A percentile compares a stretch with the other conserved stretches of the same genome.
These are phyloP conservation scores for Moesziomyces sp. DNA, from an alignment of 1,284 basidiomycete species.

Conservation along the genomic window DNA sequence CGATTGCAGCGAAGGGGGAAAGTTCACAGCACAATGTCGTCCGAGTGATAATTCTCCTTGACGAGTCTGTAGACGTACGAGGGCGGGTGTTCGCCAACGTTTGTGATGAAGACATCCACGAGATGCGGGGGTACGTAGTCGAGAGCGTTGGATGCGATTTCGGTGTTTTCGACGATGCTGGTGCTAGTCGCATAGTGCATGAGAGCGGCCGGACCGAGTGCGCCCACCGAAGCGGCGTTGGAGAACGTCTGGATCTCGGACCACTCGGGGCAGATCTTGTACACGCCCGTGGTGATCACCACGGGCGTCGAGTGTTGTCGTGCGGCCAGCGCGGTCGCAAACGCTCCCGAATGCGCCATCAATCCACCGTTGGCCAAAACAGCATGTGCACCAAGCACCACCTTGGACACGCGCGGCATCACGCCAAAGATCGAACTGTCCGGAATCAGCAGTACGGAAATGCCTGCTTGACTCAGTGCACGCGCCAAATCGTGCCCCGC, in stretches of 20 bases:
- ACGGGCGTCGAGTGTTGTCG: constrained; percentile 90
- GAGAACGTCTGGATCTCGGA: constrained; percentile 72
- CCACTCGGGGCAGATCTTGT: constrained; percentile 94
- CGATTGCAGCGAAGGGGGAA: neutral
- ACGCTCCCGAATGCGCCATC: constrained; percentile 85
- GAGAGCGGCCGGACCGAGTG: constrained; percentile 71
- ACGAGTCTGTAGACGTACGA: constrained; percentile 67
- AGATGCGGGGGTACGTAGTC: constrained; percentile 93
- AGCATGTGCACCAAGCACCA: constrained; percentile 89
- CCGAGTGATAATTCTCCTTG: constrained; percentile 64
- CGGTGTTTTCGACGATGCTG: constrained; percentile 81
- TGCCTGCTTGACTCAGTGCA: constrained; percentile 77
- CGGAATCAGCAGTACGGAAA: constrained; percentile 93
- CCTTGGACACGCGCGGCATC: constrained; percentile 96
- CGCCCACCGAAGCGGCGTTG: constrained; percentile 6
- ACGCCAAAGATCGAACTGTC: constrained; percentile 94
- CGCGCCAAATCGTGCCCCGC: constrained; percentile 84
- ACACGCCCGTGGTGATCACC: constrained; percentile 92
- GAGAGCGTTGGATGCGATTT: constrained; percentile 90
- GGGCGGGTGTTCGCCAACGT: constrained; percentile 72
- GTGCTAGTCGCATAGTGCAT: constrained; percentile 42
- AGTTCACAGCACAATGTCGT: constrained; percentile 50
- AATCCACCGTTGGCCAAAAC: constrained; percentile 96
- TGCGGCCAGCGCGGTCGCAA: constrained; percentile 88
- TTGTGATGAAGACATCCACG: constrained; percentile 93